phyloP scores from a whole-genome alignment of 2,329 filamentous ascomycete genomes.

The Neopestalotiopsis sp. region DNA sequence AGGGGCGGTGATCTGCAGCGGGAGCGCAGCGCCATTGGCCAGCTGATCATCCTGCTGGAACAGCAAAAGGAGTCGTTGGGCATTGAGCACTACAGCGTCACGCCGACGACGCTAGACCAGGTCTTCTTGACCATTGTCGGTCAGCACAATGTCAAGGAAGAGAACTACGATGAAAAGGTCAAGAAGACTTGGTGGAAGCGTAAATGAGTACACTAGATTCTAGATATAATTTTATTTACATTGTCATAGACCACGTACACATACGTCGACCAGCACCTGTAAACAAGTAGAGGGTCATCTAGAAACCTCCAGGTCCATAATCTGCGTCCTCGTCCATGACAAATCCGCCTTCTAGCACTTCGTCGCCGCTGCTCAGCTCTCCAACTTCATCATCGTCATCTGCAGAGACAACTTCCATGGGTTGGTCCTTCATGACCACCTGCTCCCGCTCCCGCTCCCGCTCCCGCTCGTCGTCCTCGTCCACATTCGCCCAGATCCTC shows the following conservation, averaged over 20 bases:
- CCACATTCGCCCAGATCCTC: conserved; percentile 67
- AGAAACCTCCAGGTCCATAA: conserved; percentile 22
- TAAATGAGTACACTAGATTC: not conserved
- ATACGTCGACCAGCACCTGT: not conserved
- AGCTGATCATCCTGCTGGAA: conserved; percentile 76
- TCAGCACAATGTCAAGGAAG: conserved; percentile 78
- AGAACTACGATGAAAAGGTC: conserved; percentile 52
- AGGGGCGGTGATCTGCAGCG: conserved; percentile 70
- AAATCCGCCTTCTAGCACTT: conserved; percentile 46
- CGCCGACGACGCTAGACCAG: conserved; percentile 85
- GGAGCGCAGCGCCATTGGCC: conserved; percentile 61
- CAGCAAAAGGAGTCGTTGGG: conserved; percentile 70
- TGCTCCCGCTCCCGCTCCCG: conserved; percentile 36
- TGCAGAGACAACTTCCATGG: conserved; percentile 35
- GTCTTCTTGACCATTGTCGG: conserved; percentile 88
- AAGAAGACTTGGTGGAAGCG: conserved; percentile 18
- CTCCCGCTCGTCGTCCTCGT: conserved; percentile 49
- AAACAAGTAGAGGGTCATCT: not conserved
- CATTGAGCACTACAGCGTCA: conserved; percentile 86
- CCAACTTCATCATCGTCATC: conserved; percentile 24
- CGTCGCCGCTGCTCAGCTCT: conserved; percentile 42
- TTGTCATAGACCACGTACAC: too few relatives aligned
- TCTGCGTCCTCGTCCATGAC: conserved; percentile 38
- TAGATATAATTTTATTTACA: too few relatives aligned
- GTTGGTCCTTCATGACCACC: conserved; percentile 39